A percentile compares a stretch with the other conserved stretches of the same genome.
These are phyloP conservation scores for Diaporthe aspalathi DNA, from an alignment of 2,329 filamentous ascomycete species.

Conservation along the genomic window DNA sequence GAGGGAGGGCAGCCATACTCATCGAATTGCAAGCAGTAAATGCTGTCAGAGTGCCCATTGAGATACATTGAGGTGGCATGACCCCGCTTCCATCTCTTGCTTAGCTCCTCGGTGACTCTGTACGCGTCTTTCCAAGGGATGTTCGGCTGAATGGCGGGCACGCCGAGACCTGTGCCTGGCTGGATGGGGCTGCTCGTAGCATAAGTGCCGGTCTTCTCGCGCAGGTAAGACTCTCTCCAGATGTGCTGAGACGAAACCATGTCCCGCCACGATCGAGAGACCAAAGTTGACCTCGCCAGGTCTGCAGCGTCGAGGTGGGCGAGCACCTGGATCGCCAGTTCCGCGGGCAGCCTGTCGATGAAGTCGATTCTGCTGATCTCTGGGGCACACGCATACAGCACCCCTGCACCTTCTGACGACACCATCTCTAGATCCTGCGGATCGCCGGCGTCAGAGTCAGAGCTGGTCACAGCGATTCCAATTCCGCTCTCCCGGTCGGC, in stretches of 20 bases:
- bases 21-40: slow-evolving; percentile 98
- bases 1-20: slow-evolving; percentile 69
- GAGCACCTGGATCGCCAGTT: slow-evolving; percentile 70
- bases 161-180: slow-evolving; percentile 67
- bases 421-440: slow-evolving; percentile 39
- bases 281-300: slow-evolving; percentile 60
- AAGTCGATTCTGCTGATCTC: slow-evolving; percentile 69
- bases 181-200: slow-evolving; percentile 65
- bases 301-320: slow-evolving; percentile 65
- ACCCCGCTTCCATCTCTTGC: slow-evolving; percentile 82
- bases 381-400: slow-evolving; percentile 46
- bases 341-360: slow-evolving; percentile 63
- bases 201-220: slow-evolving; percentile 70
- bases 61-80: slow-evolving; percentile 87
- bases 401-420: slow-evolving; percentile 44
- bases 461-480: slow-evolving; percentile 65
- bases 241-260: slow-evolving; percentile 66
- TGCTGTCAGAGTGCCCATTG: slow-evolving; percentile 93
- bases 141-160: slow-evolving; percentile 65
- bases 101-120: slow-evolving; percentile 78
- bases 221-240: slow-evolving; percentile 72
- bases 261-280: slow-evolving; percentile 63
- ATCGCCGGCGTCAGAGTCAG: slow-evolving; percentile 51
- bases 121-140: slow-evolving; percentile 92
- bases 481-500: slow-evolving; percentile 74